Evolutionary conservation across 2,329 filamentous ascomycete species (phyloP), one percentile per base, ranked within the genome.

Genomic region (Epichloe scottii): DNA sequence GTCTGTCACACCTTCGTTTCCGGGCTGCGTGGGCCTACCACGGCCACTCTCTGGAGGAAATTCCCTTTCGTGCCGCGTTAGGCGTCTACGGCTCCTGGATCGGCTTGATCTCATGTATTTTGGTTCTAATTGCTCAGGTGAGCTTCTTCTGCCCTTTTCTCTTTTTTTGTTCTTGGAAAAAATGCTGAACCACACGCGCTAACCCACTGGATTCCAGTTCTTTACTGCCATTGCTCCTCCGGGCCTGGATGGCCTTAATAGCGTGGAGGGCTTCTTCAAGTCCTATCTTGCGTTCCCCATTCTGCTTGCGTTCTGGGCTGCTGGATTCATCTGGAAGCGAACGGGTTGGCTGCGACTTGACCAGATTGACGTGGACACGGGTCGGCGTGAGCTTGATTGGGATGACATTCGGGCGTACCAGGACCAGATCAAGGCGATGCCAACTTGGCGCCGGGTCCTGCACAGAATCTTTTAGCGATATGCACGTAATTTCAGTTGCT

Each of bases 291-390:
- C 75, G 11, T 56, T 77, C 0, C 75, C 75, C 17, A 71, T 79
- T 45, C 72, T 79, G 40, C 55, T 78, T 5, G 48, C 67, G 53
- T 81, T 82, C 64, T 81, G 76, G 73, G 46, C 69, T 43, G 60
- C 62, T 44, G 79, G 82, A 6, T 85, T 76, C 61, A 14, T 78
- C 55, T 86, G 82, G 82, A 87, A 87, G 73, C 70, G 78, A 41
- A 64, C 71, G 23, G 75, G 76, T 17, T 85, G 79, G 78, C 69
- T 82, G 50, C 72, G 63, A 23, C 63, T 78, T 2, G 66, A 71
- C 30, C 67, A 85, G 57, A 85, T 87, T 52, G 82, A 87, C 57
- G 74, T 87, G 50, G 82, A 87, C 60, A 75, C 73, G 30, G 82
- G 82, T 54, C 76, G 82, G 39, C 74, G 82, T 53, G 75, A 79